These are phyloP conservation scores for Phaeotremella skinneri DNA, from an alignment of 768 basidiomycete species.

Conservation along the genomic window DNA sequence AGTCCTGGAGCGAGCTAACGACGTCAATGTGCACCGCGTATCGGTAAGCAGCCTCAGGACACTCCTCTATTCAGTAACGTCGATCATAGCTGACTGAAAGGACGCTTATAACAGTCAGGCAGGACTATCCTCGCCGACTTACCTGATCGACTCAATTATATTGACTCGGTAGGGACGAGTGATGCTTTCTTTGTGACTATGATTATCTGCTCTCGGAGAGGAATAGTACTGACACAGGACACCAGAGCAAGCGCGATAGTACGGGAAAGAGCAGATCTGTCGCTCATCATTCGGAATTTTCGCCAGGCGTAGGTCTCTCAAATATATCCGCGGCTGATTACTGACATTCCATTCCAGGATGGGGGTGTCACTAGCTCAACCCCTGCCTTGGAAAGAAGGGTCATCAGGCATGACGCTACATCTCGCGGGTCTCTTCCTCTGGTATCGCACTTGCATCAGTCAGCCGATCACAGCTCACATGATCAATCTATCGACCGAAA, in stretches of 20 bases:
- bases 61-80: not conserved
- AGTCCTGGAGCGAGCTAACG: not conserved
- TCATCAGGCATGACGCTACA: not conserved
- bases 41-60: not conserved
- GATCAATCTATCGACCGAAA: not conserved
- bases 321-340: not conserved
- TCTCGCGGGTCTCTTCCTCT: not conserved
- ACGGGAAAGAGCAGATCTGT: not conserved
- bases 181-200: not conserved
- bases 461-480: not conserved
- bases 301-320: not conserved
- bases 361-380: not conserved
- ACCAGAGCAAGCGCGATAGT: not conserved
- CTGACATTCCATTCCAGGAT: not conserved
- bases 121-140: not conserved
- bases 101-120: not conserved
- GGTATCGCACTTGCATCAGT: not conserved
- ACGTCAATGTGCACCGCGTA: not conserved
- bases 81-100: not conserved
- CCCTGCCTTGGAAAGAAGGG: not conserved
- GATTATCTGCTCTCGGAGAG: not conserved
- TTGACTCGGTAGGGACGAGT: not conserved
- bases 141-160: not conserved
- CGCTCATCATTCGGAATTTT: not conserved
- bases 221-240: not conserved